These are phyloP conservation scores for Boehmeria nivea DNA, from an alignment of 306 rosid genomes.

Conservation along the genomic window DNA sequence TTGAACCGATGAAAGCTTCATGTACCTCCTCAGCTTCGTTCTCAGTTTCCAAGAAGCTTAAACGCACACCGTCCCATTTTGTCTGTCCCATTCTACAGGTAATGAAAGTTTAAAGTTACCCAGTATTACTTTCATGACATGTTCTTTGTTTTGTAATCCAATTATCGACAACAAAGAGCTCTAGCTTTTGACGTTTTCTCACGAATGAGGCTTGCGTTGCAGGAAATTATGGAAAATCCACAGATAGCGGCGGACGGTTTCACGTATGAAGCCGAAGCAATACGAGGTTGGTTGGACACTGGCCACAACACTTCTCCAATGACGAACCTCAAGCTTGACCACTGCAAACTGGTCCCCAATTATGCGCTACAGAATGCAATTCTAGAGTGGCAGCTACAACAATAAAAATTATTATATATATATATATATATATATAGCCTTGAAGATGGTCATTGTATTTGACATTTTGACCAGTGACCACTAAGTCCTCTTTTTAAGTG, in stretches of 20 bases:
- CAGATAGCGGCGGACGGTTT: constrained; percentile 94
- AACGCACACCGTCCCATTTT: constrained; percentile 77
- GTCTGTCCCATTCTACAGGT: constrained; percentile 96
- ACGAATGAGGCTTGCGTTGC: constrained; percentile 23
- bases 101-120: no score
- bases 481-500: no score
- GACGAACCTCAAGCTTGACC: constrained; percentile 90
- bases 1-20: constrained; percentile 60
- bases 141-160: no score
- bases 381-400: constrained; percentile 80
- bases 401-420: constrained; percentile 8
- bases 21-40: constrained; percentile 35
- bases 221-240: constrained; percentile 94
- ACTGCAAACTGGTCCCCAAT: constrained; percentile 77
- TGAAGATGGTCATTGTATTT: no score
- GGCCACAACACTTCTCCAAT: constrained; percentile 92
- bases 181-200: neutral
- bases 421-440: no score
- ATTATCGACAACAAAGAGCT: neutral
- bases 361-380: constrained; percentile 83
- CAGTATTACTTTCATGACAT: no score
- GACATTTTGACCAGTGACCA: no score
- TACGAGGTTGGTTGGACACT: constrained; percentile 78
- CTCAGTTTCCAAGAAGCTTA: constrained; percentile 52
- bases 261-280: constrained; percentile 90